phyloP scores from a whole-genome alignment of 768 basidiomycete genomes.

The Amanita polypyramis region DNA sequence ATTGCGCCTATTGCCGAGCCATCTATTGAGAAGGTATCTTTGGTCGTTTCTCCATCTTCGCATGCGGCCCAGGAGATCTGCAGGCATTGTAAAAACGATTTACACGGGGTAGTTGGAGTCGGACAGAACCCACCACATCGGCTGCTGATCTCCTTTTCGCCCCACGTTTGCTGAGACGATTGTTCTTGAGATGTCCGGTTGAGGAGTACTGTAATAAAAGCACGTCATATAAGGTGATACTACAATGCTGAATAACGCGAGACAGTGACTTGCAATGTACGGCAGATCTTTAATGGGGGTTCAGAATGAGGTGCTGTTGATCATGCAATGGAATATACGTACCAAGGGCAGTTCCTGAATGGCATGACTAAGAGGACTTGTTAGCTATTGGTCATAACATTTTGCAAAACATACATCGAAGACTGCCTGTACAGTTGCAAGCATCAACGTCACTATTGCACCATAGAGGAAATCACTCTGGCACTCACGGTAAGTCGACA shows the following conservation, averaged over 20 bases:
- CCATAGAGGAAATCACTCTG: neutral
- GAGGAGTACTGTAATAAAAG: slow-evolving; percentile 37
- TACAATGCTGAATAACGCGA: neutral
- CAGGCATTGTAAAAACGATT: neutral
- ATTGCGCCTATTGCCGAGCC: slow-evolving; percentile 68
- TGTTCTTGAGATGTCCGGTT: slow-evolving; percentile 38
- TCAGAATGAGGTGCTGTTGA: neutral
- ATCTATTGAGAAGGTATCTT: slow-evolving; percentile 46
- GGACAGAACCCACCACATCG: neutral
- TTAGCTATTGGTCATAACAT: neutral
- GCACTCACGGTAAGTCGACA: slow-evolving; percentile 41
- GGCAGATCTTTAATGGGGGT: slow-evolving; percentile 17
- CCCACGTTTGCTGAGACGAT: slow-evolving; percentile 18
- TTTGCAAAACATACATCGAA: slow-evolving; percentile 29
- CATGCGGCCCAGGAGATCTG: neutral
- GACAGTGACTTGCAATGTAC: neutral
- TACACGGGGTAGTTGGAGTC: neutral
- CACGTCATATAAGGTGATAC: neutral
- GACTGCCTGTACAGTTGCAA: slow-evolving; percentile 25
- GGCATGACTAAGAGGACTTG: slow-evolving; percentile 29
- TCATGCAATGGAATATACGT: neutral
- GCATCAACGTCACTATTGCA: neutral
- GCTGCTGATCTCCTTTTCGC: slow-evolving; percentile 10
- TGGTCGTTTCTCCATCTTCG: slow-evolving; percentile 19
- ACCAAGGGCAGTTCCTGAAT: slow-evolving; percentile 38